Percentiles rank a stretch among this genome's conserved stretches.
Conservation (phyloP, 108 stramenopile genomes). For the Cyclostephanos invisitatus region DNA sequence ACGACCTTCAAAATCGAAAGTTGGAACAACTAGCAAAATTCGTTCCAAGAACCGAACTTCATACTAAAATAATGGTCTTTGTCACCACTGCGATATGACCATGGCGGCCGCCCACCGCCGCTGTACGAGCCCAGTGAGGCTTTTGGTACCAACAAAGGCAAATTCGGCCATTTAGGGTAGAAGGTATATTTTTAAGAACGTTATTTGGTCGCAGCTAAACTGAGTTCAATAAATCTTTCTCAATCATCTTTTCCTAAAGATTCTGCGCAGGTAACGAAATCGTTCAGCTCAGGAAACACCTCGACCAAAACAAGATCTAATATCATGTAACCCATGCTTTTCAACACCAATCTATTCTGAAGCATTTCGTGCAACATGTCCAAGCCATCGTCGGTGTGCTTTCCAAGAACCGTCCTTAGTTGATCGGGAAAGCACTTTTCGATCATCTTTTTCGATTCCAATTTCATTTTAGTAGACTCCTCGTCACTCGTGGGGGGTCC, state of each 20-base stretch:
- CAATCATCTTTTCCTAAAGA: slow-evolving; percentile 55
- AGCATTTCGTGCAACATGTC: slow-evolving; percentile 84
- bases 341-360: slow-evolving; percentile 81
- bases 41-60: too few species aligned
- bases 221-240: slow-evolving; percentile 1
- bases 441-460: slow-evolving; percentile 51
- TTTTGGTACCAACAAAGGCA: too few species aligned
- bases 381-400: slow-evolving; percentile 76
- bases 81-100: too few species aligned
- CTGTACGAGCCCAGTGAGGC: too few species aligned
- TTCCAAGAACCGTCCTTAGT: slow-evolving; percentile 69
- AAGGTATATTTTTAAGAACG: too few species aligned
- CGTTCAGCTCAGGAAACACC: slow-evolving; percentile 82
- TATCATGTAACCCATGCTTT: slow-evolving; percentile 87
- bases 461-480: slow-evolving; percentile 49
- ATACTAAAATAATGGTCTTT: too few species aligned
- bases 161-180: too few species aligned
- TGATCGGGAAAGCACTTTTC: slow-evolving; percentile 74
- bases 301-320: slow-evolving; percentile 78
- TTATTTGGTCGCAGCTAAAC: too few species aligned
- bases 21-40: too few species aligned
- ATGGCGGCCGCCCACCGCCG: too few species aligned
- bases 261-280: slow-evolving; percentile 68
- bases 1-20: too few species aligned
- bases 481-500: slow-evolving; percentile 48